These are phyloP conservation scores for Termitomyces sp. DNA, from an alignment of 768 basidiomycete genomes.

Conservation along the genomic window DNA sequence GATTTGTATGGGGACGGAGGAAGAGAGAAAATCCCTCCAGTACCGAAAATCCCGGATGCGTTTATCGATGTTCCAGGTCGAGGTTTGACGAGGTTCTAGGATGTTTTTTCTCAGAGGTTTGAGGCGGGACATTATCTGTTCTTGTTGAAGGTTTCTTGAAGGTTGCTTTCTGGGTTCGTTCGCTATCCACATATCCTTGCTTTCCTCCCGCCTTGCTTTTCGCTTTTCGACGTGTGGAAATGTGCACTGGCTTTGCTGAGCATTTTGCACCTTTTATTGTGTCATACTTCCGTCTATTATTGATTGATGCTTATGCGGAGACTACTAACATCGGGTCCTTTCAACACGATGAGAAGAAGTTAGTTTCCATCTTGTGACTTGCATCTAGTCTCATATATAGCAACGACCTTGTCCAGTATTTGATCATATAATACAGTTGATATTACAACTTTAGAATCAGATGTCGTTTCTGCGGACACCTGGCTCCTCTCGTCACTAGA, in stretches of 20 bases:
- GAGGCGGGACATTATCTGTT: neutral
- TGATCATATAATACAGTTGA: neutral
- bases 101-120: conserved; percentile 8
- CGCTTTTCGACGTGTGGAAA: neutral
- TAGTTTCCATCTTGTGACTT: neutral
- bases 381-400: too few species aligned
- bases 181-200: neutral
- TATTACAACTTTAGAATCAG: neutral
- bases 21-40: conserved; percentile 36
- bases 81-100: conserved; percentile 27
- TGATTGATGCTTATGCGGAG: neutral
- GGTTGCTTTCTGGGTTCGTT: conserved; percentile 3
- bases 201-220: neutral
- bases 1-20: conserved; percentile 42
- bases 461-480: neutral
- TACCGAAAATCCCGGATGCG: conserved; percentile 36
- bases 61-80: conserved; percentile 19
- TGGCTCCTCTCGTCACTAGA: neutral
- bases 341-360: neutral
- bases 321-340: neutral
- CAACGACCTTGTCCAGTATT: neutral
- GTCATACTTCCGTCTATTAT: neutral
- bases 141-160: neutral
- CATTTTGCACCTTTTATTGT: conserved; percentile 3
- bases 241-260: conserved; percentile 9